Evolutionary conservation across 2,329 filamentous ascomycete genomes (phyloP).

Genomic region (Helotiales sp.): DNA sequence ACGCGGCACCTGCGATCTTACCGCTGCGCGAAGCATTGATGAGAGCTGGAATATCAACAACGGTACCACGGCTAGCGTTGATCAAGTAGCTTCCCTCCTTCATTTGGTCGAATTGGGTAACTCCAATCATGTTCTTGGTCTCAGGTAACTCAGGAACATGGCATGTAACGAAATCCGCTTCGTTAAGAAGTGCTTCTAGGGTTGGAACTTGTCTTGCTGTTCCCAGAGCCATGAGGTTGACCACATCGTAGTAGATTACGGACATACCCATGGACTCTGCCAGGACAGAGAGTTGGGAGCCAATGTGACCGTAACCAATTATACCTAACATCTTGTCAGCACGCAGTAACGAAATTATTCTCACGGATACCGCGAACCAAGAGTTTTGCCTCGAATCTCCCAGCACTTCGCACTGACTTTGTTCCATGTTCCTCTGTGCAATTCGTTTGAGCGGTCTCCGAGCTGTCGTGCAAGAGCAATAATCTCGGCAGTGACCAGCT

Average conservation of each 20-base stretch:
- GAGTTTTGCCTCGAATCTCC: constrained; percentile 97
- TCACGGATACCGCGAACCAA: constrained; percentile 62
- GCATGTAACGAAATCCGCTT: constrained; percentile 90
- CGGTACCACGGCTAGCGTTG: constrained; percentile 91
- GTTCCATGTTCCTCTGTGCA: constrained; percentile 96
- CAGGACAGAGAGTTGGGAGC: constrained; percentile 91
- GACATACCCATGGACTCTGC: constrained; percentile 98
- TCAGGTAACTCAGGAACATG: constrained; percentile 94
- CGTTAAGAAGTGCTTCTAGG: constrained; percentile 74
- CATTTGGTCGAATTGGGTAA: constrained; percentile 81
- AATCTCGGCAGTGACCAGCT: constrained; percentile 93
- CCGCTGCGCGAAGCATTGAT: constrained; percentile 85
- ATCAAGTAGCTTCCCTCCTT: constrained; percentile 92
- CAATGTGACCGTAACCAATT: constrained; percentile 96
- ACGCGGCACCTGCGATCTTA: constrained; percentile 89
- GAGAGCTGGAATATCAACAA: constrained; percentile 91
- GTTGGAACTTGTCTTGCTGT: constrained; percentile 82
- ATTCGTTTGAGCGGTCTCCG: constrained; percentile 88
- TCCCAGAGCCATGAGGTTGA: constrained; percentile 93
- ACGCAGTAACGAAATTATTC: not conserved
- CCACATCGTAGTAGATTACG: constrained; percentile 95
- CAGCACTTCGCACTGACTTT: constrained; percentile 97
- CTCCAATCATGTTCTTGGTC: constrained; percentile 91
- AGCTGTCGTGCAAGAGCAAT: constrained; percentile 91
- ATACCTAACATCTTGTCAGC: constrained; percentile 61